Evolutionary conservation across 2,329 filamentous ascomycete species (phyloP), one percentile per base, ranked within the genome.

Genomic region (Biscogniauxia mediterranea): DNA sequence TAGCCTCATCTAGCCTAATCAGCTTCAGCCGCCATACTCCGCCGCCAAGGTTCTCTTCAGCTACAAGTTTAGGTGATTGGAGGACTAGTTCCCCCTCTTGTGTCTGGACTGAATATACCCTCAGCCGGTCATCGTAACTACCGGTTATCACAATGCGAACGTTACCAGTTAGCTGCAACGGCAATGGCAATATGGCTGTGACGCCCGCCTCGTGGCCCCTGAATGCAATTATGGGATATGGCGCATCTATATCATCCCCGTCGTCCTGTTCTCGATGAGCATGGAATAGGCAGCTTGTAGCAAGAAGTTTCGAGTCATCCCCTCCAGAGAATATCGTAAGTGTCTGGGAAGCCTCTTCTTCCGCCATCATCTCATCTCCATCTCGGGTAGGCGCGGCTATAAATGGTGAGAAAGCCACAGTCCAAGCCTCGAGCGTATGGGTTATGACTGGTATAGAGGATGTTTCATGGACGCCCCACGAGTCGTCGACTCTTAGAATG

Each of bases 11-110:
- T 19, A 73, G 57, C 2, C 74, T 70, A 9, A 92, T 76, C 49
- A 90, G 68, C 71, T 91, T 91, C 58, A 98, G 73, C 60, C 94
- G 83, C 93, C 95, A 99, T 2, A 98, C 94, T 1, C 93, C 93
- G 9, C 85, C 85, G 23, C 90, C 93, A 0, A 98, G 81, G 56
- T 89, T 81, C 56, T 82, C 68, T 62, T 92, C 87, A 0, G 85
- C 82, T 5, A 93, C 81, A 2, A 89, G 76, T 32, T 79, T 80
- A 1, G 78, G 74, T 53, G 77, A 79, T 55, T 77, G 76, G 57
- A 73, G 66, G 21, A 79, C 73, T 66, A 81, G 80, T 0, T 76
- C 76, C 26, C 70, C 66, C 50, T 77, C 68, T 2, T 77, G 74
- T 11, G 80, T 76, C 25, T 77, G 73, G 11, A 86, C 77, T 1